Conservation (phyloP, 257 asterid genomes). For the Solanum rostratum region DNA sequence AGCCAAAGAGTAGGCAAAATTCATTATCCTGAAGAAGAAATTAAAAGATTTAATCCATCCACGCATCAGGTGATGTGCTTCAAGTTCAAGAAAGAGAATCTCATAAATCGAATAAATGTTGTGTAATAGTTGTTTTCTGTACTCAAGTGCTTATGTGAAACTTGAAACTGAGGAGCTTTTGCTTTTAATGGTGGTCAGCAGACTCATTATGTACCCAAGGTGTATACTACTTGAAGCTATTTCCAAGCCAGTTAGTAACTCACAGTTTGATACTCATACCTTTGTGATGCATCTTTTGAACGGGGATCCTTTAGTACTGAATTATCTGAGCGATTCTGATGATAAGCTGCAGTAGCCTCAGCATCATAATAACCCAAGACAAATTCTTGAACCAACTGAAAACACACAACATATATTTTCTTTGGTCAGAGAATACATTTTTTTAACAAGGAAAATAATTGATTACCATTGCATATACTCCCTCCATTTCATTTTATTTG, state of each 20-base stretch:
- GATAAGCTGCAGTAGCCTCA: constrained; percentile 71
- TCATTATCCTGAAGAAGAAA: neutral
- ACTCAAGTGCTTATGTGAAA: neutral
- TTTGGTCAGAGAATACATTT: neutral
- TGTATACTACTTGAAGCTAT: neutral
- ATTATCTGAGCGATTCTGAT: constrained; percentile 67
- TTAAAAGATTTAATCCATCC: neutral
- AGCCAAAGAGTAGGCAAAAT: neutral
- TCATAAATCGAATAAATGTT: neutral
- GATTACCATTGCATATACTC: neutral
- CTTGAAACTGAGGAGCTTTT: neutral
- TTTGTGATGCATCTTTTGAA: constrained; percentile 97
- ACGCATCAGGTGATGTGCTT: neutral
- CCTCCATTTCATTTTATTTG: neutral
- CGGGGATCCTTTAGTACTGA: constrained; percentile 91
- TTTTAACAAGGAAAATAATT: neutral
- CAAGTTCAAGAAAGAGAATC: neutral
- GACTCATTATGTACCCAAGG: neutral
- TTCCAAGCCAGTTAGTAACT: neutral
- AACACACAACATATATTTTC: neutral
- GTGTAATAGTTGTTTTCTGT: neutral
- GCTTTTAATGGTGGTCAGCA: neutral
- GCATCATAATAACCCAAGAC: constrained; percentile 76
- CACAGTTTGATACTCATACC: constrained; percentile 31
- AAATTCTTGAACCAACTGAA: constrained; percentile 82